phyloP scores from a whole-genome alignment of 768 basidiomycete genomes.

The Scleroderma citrinum region DNA sequence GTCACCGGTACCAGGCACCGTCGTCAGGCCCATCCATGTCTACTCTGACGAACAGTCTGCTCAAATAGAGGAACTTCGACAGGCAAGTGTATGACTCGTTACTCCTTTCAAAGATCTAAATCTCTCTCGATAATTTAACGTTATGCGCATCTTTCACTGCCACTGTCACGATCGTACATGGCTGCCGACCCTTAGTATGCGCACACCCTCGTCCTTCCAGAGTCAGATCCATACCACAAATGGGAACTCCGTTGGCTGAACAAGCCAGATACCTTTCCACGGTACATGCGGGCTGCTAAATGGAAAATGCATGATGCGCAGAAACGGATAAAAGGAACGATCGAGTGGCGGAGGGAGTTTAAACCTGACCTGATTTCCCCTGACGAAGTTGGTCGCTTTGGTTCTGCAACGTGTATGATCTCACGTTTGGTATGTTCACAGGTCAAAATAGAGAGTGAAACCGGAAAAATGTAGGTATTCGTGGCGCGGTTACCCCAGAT shows the following conservation, averaged over 20 bases:
- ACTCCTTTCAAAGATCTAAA: too few species aligned
- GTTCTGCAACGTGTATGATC: neutral
- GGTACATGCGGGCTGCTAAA: conserved; percentile 83
- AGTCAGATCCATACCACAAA: conserved; percentile 61
- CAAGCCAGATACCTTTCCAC: conserved; percentile 54
- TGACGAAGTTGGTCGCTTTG: conserved; percentile 45
- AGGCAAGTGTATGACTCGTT: conserved; percentile 49
- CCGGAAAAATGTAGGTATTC: conserved; percentile 75
- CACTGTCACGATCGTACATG: neutral
- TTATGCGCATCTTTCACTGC: neutral
- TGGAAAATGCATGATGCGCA: conserved; percentile 77
- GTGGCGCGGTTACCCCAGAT: neutral
- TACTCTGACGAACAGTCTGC: conserved; percentile 61
- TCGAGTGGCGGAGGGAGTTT: conserved; percentile 83
- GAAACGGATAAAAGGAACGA: conserved; percentile 67
- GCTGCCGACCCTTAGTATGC: conserved; percentile 47
- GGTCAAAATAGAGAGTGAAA: conserved; percentile 73
- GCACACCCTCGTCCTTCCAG: conserved; percentile 53
- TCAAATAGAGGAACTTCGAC: conserved; percentile 53
- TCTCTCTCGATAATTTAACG: neutral
- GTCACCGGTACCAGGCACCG: conserved; percentile 46
- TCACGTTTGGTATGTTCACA: conserved; percentile 8
- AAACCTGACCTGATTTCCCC: conserved; percentile 81
- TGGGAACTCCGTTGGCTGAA: conserved; percentile 79
- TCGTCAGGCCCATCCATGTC: conserved; percentile 46